Conservation (phyloP, 1,284 basidiomycete species). For the Tylopilus sp. region DNA sequence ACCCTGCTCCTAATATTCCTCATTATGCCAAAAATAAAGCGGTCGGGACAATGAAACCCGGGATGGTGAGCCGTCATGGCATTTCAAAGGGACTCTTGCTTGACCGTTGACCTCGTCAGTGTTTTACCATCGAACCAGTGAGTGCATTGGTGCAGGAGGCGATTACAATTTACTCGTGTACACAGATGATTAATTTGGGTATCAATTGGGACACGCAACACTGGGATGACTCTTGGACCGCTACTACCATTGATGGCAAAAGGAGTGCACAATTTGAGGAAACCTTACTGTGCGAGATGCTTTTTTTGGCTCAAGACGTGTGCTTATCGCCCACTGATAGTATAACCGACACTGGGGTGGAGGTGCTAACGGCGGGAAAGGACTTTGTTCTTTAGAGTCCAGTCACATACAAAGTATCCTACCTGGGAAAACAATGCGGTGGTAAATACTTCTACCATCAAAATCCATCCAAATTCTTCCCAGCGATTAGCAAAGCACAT, state of each 20-base stretch:
- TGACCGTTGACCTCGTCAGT: constrained; percentile 36
- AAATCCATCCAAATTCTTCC: constrained; percentile 13
- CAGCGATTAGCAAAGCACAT: constrained; percentile 26
- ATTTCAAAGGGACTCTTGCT: background rate
- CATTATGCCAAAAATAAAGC: constrained; percentile 88
- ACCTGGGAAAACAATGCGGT: constrained; percentile 22
- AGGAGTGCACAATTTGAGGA: constrained; percentile 95
- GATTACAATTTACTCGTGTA: background rate
- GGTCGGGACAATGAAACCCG: constrained; percentile 78
- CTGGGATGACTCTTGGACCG: constrained; percentile 94
- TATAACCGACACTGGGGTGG: constrained; percentile 89
- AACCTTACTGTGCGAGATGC: constrained; percentile 71
- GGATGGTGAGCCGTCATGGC: constrained; percentile 59
- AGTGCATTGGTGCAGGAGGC: constrained; percentile 16
- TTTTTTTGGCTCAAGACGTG: background rate
- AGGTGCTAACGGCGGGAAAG: constrained; percentile 77
- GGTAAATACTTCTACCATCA: constrained; percentile 18
- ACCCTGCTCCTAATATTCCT: constrained; percentile 72
- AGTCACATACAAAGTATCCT: constrained; percentile 22
- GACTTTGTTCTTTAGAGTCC: constrained; percentile 36
- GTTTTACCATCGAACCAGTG: constrained; percentile 81
- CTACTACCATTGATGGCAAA: constrained; percentile 87
- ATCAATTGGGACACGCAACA: constrained; percentile 69
- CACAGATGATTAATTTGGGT: constrained; percentile 90
- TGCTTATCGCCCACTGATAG: constrained; percentile 43